Evolutionary conservation across 805 yeast genomes (phyloP).

Genomic region (Blastobotrys terrestris): DNA sequence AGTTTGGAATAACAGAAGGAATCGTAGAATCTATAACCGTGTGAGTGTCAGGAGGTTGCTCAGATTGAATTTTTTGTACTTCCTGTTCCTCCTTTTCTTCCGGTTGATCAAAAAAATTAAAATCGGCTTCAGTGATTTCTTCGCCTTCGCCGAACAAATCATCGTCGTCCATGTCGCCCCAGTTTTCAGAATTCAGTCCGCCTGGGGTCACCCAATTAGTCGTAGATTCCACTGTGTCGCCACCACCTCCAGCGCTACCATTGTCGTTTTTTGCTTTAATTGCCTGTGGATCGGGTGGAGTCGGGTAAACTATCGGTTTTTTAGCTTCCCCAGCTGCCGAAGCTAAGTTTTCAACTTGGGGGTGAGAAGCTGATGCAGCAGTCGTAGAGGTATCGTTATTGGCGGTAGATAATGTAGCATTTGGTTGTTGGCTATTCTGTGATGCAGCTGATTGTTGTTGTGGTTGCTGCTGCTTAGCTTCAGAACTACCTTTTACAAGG

Average conservation of each 20-base stretch:
- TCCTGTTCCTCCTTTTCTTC: slow-evolving; percentile 11
- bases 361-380: slow-evolving; percentile 4
- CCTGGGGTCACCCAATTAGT: slow-evolving; percentile 18
- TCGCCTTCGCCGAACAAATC: slow-evolving; percentile 31
- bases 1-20: background rate
- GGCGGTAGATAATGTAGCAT: background rate
- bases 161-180: slow-evolving; percentile 25
- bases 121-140: slow-evolving; percentile 38
- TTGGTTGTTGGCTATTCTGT: background rate
- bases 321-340: background rate
- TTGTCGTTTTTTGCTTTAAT: slow-evolving; percentile 5
- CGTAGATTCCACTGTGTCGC: slow-evolving; percentile 3
- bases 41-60: background rate
- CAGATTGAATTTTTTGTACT: background rate
- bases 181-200: slow-evolving; percentile 14
- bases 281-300: slow-evolving; percentile 31
- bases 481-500: background rate
- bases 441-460: slow-evolving; percentile 2
- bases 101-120: slow-evolving; percentile 36
- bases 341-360: slow-evolving; percentile 2
- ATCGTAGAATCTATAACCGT: background rate
- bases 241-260: slow-evolving; percentile 7
- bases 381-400: slow-evolving; percentile 1
- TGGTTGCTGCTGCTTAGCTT: background rate
- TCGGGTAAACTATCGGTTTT: slow-evolving; percentile 27